Evolutionary conservation across 768 basidiomycete species (phyloP), one percentile per base, ranked within the genome.

Genomic region (Chiua virens): DNA sequence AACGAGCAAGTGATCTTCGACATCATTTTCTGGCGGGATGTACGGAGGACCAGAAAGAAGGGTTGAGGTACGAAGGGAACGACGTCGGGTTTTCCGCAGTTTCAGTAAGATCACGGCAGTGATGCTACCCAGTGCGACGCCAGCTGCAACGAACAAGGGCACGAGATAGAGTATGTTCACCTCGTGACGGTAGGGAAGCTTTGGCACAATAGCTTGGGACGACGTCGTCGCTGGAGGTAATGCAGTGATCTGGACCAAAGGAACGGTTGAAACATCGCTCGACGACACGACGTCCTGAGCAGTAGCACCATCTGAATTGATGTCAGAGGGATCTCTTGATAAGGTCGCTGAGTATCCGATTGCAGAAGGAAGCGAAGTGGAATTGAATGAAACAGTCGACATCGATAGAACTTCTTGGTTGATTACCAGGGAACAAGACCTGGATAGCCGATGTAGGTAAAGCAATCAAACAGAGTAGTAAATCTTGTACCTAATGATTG

Each of bases 341-440:
- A 46, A 52, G 11, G 30, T 52, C 28, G 52, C 36, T 10, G 45
- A 30, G 56, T 23, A 30, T 57, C 63, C 34, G 6, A 53, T 60
- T 15, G 69, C 59, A 22, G 73, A 68, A 52, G 71, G 75, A 1
- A 71, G 69, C 74, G 65, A 75, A 75, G 67, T 71, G 50, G 71
- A 66, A 52, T 71, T 64, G 45, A 60, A 67, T 39, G 68, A 65
- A 15, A 68, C 62, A 5, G n/a, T 67, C n/a, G 69, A 56, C 67
- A 40, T 28, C n/a, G 40, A 45, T 36, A 48, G 46, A 20, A 56
- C 36, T 45, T 48, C 59, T 42, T 59, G 61, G 30, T 61, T 57
- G 17, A 58, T 50, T 56, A 43, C 37, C 23, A 40, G 20, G 30
- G 45, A 42, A 28, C 28, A 70, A 69, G 39, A 32, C 56, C 61